Conservation (phyloP, 1,284 basidiomycete species). For the Lignosus rhinocerotis region DNA sequence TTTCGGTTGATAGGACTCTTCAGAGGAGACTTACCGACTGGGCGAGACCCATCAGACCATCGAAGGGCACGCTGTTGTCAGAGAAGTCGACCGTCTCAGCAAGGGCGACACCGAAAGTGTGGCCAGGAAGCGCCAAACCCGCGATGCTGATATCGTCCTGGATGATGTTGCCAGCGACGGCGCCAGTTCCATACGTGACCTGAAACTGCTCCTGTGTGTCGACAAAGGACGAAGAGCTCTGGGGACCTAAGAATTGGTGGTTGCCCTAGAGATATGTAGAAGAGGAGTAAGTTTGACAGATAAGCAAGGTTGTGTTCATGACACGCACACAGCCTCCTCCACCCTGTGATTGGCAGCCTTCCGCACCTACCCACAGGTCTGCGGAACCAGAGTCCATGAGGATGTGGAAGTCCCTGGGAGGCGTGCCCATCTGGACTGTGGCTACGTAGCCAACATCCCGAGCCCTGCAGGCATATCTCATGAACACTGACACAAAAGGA, state of each 20-base stretch:
- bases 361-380: slow-evolving; percentile 79
- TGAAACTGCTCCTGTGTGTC: slow-evolving; percentile 57
- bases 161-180: slow-evolving; percentile 66
- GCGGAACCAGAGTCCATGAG: slow-evolving; percentile 88
- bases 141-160: slow-evolving; percentile 71
- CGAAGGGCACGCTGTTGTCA: slow-evolving; percentile 55
- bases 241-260: slow-evolving; percentile 68
- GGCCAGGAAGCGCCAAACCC: slow-evolving; percentile 58
- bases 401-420: slow-evolving; percentile 69
- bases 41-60: slow-evolving; percentile 85
- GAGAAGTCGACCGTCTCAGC: slow-evolving; percentile 69
- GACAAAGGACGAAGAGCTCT: slow-evolving; percentile 67
- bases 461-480: slow-evolving; percentile 22
- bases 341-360: slow-evolving; percentile 48
- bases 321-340: slow-evolving; percentile 54
- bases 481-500: background rate
- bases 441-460: slow-evolving; percentile 68
- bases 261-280: slow-evolving; percentile 40
- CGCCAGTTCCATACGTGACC: slow-evolving; percentile 79
- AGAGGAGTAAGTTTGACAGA: slow-evolving; percentile 5
- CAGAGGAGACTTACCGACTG: slow-evolving; percentile 51
- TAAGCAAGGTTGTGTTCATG: background rate
- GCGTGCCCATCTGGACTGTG: slow-evolving; percentile 76
- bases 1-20: background rate
- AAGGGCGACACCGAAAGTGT: slow-evolving; percentile 74